Evolutionary conservation across 352 stramenopile genomes (phyloP).

Genomic region (Globisporangium lucens): DNA sequence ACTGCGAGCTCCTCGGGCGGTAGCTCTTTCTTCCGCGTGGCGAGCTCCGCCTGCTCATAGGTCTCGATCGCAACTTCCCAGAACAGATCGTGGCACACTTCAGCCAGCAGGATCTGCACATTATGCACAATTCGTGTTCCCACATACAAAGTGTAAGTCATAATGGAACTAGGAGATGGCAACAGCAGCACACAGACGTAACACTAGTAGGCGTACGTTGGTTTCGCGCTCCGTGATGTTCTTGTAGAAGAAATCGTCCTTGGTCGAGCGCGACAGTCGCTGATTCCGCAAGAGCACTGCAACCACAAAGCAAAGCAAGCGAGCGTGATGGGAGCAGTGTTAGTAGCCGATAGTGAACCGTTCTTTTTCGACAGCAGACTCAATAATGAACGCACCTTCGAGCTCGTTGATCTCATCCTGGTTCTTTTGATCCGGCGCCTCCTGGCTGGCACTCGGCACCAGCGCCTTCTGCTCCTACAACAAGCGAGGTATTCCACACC

Average conservation of each 20-base stretch:
- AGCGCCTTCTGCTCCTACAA: slow-evolving; percentile 1
- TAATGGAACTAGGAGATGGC: background rate
- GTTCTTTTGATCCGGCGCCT: slow-evolving; percentile 19
- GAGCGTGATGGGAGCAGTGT: background rate
- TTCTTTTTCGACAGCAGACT: too few relatives aligned
- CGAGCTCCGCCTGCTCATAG: slow-evolving; percentile 52
- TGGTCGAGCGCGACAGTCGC: slow-evolving; percentile 29
- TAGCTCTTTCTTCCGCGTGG: slow-evolving; percentile 48
- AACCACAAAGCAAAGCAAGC: background rate
- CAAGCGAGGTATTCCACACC: background rate
- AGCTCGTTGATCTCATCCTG: slow-evolving; percentile 48
- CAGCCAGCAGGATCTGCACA: slow-evolving; percentile 47
- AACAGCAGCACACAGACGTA: background rate
- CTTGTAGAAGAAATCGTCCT: slow-evolving; percentile 44
- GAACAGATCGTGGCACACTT: slow-evolving; percentile 57
- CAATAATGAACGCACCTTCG: slow-evolving; percentile 25
- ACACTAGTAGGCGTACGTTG: slow-evolving; percentile 27
- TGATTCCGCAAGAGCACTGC: slow-evolving; percentile 40
- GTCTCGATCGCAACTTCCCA: slow-evolving; percentile 54
- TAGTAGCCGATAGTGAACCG: background rate
- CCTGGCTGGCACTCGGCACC: slow-evolving; percentile 4
- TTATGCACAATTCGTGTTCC: slow-evolving; percentile 6
- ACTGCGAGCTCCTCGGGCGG: slow-evolving; percentile 59
- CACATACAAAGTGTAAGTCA: background rate
- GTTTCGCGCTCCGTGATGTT: slow-evolving; percentile 38